Evolutionary conservation across 2,329 filamentous ascomycete species (phyloP).

Genomic region (Fusarium nodosum): DNA sequence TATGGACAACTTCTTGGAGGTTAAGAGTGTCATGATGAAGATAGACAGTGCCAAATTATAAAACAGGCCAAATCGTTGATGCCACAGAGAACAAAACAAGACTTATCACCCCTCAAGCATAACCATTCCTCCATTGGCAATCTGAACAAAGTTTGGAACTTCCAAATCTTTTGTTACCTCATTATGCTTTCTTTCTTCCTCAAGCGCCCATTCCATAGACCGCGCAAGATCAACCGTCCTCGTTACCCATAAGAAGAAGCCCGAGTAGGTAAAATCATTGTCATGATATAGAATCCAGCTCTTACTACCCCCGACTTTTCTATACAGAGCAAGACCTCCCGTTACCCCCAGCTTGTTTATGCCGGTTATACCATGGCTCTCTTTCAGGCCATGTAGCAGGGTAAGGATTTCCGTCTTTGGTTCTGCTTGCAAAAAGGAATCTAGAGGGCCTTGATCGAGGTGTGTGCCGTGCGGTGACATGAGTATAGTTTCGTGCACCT

Average conservation of each 20-base stretch:
- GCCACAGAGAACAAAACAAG: background rate
- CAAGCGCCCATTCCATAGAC: slow-evolving; percentile 3
- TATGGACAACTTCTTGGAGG: slow-evolving; percentile 42
- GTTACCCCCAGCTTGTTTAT: background rate
- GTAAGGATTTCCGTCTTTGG: background rate
- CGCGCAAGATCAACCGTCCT: background rate
- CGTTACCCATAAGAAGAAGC: background rate
- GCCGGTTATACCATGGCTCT: background rate
- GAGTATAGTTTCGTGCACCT: background rate
- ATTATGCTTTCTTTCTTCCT: background rate
- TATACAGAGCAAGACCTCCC: background rate
- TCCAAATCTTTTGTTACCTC: background rate
- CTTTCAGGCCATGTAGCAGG: background rate
- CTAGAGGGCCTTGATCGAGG: background rate
- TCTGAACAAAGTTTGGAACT: background rate
- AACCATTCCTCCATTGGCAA: background rate
- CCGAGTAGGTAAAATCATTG: background rate
- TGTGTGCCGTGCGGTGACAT: background rate
- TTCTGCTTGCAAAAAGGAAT: background rate
- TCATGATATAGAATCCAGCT: background rate
- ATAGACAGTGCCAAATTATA: slow-evolving; percentile 28
- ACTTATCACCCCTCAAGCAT: background rate
- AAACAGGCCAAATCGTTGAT: background rate
- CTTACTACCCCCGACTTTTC: background rate
- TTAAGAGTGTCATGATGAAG: slow-evolving; percentile 45